Conservation (phyloP, 2,329 filamentous ascomycete genomes). For the Fusarium cicatricum region DNA sequence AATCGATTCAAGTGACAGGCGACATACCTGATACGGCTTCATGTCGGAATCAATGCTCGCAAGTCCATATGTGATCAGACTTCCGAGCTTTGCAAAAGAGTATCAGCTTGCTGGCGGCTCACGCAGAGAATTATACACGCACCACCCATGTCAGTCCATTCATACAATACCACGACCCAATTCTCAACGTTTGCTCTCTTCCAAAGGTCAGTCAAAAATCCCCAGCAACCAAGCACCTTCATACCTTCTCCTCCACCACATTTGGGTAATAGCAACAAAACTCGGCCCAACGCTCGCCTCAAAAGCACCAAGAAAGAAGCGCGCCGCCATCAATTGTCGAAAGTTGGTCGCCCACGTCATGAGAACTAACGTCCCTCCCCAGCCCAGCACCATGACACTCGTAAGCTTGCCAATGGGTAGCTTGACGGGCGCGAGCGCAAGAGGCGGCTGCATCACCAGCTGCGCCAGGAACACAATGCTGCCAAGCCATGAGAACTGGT, state of each 20-base stretch:
- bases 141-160: slow-evolving; percentile 66
- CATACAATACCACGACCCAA: slow-evolving; percentile 68
- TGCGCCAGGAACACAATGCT: slow-evolving; percentile 69
- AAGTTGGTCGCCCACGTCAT: slow-evolving; percentile 64
- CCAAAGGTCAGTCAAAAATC: slow-evolving; percentile 6
- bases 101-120: not conserved
- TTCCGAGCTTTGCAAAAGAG: slow-evolving; percentile 52
- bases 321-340: slow-evolving; percentile 56
- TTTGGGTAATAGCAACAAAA: slow-evolving; percentile 65
- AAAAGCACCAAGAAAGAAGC: slow-evolving; percentile 66
- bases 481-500: slow-evolving; percentile 68
- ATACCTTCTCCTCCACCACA: slow-evolving; percentile 66
- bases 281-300: slow-evolving; percentile 59
- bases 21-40: slow-evolving; percentile 57
- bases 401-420: slow-evolving; percentile 68
- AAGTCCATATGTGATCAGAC: slow-evolving; percentile 65
- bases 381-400: slow-evolving; percentile 63
- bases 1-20: rapidly evolving
- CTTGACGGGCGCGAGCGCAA: slow-evolving; percentile 66
- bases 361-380: slow-evolving; percentile 60
- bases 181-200: slow-evolving; percentile 64
- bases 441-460: slow-evolving; percentile 64
- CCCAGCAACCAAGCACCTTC: not conserved
- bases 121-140: slow-evolving; percentile 5
- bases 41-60: slow-evolving; percentile 61